These are phyloP conservation scores for Sporothrix globosa DNA, from an alignment of 2,329 filamentous ascomycete species.

Conservation along the genomic window DNA sequence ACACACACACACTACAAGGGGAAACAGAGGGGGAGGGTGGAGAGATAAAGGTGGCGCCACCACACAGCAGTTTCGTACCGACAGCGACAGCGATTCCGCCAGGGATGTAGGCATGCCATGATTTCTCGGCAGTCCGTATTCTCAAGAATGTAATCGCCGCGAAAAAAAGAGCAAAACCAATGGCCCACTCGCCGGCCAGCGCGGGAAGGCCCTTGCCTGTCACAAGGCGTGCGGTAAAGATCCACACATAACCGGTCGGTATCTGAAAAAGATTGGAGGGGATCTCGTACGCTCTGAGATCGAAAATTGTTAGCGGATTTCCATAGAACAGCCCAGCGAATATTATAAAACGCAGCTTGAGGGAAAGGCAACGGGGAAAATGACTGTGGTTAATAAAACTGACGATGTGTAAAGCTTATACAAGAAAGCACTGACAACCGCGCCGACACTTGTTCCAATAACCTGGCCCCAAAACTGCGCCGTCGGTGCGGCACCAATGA, in stretches of 20 bases:
- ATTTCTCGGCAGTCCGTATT: slow-evolving; percentile 58
- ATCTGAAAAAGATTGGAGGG: slow-evolving; percentile 90
- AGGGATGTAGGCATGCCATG: slow-evolving; percentile 77
- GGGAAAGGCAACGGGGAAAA: neutral
- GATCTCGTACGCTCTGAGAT: slow-evolving; percentile 74
- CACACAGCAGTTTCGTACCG: slow-evolving; percentile 55
- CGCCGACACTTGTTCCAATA: slow-evolving; percentile 83
- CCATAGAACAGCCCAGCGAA: neutral
- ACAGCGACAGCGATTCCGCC: slow-evolving; percentile 96
- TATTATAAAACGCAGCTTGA: too few relatives aligned
- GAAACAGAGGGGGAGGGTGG: too few relatives aligned
- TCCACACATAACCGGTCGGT: slow-evolving; percentile 94
- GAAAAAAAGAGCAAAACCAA: slow-evolving; percentile 75
- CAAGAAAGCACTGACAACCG: slow-evolving; percentile 80
- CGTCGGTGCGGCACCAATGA: slow-evolving; percentile 87
- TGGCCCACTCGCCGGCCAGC: slow-evolving; percentile 80
- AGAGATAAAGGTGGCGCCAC: neutral
- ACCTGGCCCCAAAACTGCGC: slow-evolving; percentile 97
- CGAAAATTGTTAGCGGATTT: neutral
- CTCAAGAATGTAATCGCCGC: slow-evolving; percentile 70
- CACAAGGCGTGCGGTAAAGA: slow-evolving; percentile 91
- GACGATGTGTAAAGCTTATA: slow-evolving; percentile 82
- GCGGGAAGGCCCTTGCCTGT: slow-evolving; percentile 85
- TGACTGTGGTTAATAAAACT: slow-evolving; percentile 35
- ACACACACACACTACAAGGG: too few relatives aligned